Conservation (phyloP, 78 protist species). For the Anaeramoeba flamelloides region DNA sequence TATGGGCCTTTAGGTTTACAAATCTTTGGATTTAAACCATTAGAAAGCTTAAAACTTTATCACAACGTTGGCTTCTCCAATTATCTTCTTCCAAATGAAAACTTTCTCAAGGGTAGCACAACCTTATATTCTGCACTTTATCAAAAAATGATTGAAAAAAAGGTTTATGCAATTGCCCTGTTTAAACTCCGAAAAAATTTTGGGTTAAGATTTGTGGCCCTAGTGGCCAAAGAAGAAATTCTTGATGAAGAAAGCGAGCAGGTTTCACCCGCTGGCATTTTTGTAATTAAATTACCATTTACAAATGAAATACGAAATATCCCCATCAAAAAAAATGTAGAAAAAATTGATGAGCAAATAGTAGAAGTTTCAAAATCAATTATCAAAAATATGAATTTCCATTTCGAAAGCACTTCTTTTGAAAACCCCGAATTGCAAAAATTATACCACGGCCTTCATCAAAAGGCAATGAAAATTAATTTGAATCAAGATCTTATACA, state of each 20-base stretch:
- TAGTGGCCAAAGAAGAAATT: neutral
- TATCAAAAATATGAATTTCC: neutral
- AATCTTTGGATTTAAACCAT: neutral
- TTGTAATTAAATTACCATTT: neutral
- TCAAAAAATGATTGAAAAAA: slow-evolving; percentile 1
- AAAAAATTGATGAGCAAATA: neutral
- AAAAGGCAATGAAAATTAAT: neutral
- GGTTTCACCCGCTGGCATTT: neutral
- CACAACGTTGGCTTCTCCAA: neutral
- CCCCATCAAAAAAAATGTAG: neutral
- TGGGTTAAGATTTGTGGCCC: neutral
- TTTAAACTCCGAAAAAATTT: neutral
- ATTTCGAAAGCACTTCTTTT: neutral
- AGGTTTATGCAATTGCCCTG: neutral
- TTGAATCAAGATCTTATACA: neutral
- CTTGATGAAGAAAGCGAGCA: neutral
- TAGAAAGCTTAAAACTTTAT: neutral
- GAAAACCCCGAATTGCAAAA: neutral
- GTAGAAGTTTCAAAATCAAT: neutral
- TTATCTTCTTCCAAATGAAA: neutral
- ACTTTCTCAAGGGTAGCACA: neutral
- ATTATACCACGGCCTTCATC: neutral
- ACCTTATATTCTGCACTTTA: neutral
- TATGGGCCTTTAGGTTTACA: neutral
- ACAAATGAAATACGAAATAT: neutral